Evolutionary conservation across 2,329 filamentous ascomycete species (phyloP).

Genomic region (Cytospora leucostoma): DNA sequence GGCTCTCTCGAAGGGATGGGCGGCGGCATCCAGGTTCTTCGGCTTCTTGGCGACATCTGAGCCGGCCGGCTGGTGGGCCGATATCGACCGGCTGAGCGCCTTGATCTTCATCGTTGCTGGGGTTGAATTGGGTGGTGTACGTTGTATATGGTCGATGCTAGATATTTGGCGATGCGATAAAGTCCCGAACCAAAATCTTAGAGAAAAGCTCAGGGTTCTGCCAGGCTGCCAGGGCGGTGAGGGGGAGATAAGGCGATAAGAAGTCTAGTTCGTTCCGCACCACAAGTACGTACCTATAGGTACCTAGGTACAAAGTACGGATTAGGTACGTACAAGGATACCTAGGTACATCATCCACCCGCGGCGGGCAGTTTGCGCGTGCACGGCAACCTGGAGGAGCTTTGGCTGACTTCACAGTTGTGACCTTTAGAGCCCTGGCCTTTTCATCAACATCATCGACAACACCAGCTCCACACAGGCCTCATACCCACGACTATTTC

Average conservation of each 20-base stretch:
- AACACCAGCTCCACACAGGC: constrained; percentile 6
- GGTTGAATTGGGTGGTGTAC: background rate
- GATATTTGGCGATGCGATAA: background rate
- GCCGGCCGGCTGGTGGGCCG: constrained; percentile 36
- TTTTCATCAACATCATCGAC: constrained; percentile 9
- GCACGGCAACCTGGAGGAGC: constrained; percentile 22
- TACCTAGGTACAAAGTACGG: background rate
- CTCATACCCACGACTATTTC: constrained; percentile 3
- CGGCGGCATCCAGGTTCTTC: constrained; percentile 63
- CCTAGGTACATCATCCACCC: background rate
- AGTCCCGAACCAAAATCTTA: background rate
- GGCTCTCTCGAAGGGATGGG: constrained; percentile 89
- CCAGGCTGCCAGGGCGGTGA: background rate
- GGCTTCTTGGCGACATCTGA: constrained; percentile 35
- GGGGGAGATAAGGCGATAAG: constrained; percentile 14
- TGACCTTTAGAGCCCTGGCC: background rate
- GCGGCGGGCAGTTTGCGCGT: constrained; percentile 22
- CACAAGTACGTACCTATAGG: background rate
- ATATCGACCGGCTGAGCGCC: constrained; percentile 35
- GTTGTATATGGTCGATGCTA: constrained; percentile 9
- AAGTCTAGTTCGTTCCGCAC: background rate
- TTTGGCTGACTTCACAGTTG: constrained; percentile 4
- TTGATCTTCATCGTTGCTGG: constrained; percentile 34
- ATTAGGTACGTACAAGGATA: background rate
- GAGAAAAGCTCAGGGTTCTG: constrained; percentile 11